phyloP scores from a whole-genome alignment of 805 yeast genomes.

The Candida maris region DNA sequence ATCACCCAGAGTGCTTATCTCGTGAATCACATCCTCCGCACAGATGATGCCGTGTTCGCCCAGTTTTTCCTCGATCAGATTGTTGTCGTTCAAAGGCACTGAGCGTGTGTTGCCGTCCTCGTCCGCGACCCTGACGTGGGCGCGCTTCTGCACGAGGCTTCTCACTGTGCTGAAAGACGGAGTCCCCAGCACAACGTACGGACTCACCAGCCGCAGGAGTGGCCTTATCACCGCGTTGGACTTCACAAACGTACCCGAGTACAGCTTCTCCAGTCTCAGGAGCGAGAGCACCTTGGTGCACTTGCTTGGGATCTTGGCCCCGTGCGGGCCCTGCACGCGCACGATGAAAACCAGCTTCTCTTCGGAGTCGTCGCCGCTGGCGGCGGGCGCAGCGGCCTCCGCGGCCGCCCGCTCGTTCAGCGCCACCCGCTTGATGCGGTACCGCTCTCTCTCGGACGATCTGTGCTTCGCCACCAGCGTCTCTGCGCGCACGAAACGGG shows the following conservation, averaged over 20 bases:
- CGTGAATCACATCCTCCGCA: conserved; percentile 77
- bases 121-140: conserved; percentile 43
- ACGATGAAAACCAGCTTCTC: conserved; percentile 60
- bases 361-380: conserved; percentile 33
- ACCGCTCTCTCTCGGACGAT: conserved; percentile 63
- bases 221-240: conserved; percentile 57
- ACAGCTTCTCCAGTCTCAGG: conserved; percentile 54
- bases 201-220: conserved; percentile 62
- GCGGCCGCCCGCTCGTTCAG: conserved; percentile 43
- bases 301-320: conserved; percentile 63
- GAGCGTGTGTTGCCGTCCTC: conserved; percentile 30
- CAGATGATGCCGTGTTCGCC: conserved; percentile 71
- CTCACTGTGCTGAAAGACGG: conserved; percentile 75
- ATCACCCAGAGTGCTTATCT: conserved; percentile 60
- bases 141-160: conserved; percentile 73
- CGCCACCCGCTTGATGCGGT: conserved; percentile 61
- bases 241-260: conserved; percentile 72
- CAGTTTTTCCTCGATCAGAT: conserved; percentile 66
- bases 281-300: conserved; percentile 56
- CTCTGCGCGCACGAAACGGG: conserved; percentile 71
- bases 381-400: conserved; percentile 14
- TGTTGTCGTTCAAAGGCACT: conserved; percentile 66
- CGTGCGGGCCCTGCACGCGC: conserved; percentile 62
- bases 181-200: conserved; percentile 68
- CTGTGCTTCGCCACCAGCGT: conserved; percentile 62